phyloP scores from a whole-genome alignment of 2,329 filamentous ascomycete genomes.

The Fusarium sp. region DNA sequence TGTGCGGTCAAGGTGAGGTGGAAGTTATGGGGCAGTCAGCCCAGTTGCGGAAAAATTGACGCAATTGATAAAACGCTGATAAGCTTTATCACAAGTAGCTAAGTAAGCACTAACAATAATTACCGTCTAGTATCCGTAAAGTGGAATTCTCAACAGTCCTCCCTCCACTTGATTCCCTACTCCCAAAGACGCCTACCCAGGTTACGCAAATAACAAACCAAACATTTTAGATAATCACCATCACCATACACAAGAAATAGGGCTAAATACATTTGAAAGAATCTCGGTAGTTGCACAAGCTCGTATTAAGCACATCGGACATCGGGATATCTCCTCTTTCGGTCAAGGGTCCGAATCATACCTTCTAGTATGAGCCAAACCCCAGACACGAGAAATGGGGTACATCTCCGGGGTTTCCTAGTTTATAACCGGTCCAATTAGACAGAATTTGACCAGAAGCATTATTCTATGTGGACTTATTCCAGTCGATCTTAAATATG shows the following conservation, averaged over 20 bases:
- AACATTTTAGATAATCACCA: background rate
- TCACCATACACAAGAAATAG: background rate
- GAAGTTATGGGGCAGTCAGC: background rate
- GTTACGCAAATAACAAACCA: background rate
- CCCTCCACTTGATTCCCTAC: background rate
- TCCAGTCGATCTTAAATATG: background rate
- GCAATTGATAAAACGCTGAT: slow-evolving; percentile 12
- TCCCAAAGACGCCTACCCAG: background rate
- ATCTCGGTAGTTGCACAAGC: background rate
- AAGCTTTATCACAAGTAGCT: background rate
- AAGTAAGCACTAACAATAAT: background rate
- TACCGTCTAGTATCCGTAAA: background rate
- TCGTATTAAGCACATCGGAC: background rate
- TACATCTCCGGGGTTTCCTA: too few species aligned
- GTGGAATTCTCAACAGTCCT: background rate
- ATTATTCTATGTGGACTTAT: background rate
- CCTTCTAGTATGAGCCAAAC: background rate
- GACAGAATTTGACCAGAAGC: background rate
- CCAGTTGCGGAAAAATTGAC: slow-evolving; percentile 24
- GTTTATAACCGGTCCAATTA: background rate
- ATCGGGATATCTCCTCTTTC: background rate
- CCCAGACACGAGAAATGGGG: background rate
- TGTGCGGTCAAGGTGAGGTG: background rate
- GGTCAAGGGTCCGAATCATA: background rate
- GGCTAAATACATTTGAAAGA: background rate